These are phyloP conservation scores for Eremothecium gossypii DNA, from an alignment of 1,139 yeast genomes.

Conservation along the genomic window DNA sequence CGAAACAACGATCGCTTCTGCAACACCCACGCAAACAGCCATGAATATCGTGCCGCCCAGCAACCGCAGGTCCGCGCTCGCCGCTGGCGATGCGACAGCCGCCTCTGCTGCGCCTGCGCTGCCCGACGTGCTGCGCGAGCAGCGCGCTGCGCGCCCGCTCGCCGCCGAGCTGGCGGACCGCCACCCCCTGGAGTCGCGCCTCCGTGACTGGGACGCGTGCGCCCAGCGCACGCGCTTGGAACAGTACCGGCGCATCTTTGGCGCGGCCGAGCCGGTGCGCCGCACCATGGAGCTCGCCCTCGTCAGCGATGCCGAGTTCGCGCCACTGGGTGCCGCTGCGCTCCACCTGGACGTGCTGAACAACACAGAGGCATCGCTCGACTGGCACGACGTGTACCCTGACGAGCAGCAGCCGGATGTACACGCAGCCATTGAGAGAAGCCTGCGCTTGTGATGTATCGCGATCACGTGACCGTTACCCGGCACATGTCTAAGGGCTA, in stretches of 20 bases:
- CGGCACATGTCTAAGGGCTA: background rate
- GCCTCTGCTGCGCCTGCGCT: slow-evolving; percentile 26
- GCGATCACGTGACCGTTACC: background rate
- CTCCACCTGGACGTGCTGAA: slow-evolving; percentile 69
- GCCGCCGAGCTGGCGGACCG: slow-evolving; percentile 67
- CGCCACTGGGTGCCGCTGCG: slow-evolving; percentile 47
- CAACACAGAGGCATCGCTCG: slow-evolving; percentile 66
- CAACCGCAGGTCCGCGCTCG: slow-evolving; percentile 17
- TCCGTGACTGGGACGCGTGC: slow-evolving; percentile 71
- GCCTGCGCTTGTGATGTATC: background rate
- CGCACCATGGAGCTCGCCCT: slow-evolving; percentile 76
- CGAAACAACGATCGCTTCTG: no score
- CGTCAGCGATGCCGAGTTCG: slow-evolving; percentile 63
- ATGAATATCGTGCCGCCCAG: slow-evolving; percentile 28
- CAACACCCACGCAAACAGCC: background rate
- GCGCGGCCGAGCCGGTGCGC: slow-evolving; percentile 73
- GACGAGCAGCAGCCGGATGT: slow-evolving; percentile 16
- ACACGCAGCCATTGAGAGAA: background rate
- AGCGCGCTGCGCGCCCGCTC: slow-evolving; percentile 32
- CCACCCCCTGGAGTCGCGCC: slow-evolving; percentile 78
- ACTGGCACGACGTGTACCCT: slow-evolving; percentile 89
- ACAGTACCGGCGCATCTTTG: slow-evolving; percentile 72
- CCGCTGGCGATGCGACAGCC: slow-evolving; percentile 14
- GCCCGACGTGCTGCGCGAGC: slow-evolving; percentile 29
- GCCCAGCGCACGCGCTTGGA: slow-evolving; percentile 66